phyloP scores from a whole-genome alignment of 345 rosid species.

The Isatis tinctoria region DNA sequence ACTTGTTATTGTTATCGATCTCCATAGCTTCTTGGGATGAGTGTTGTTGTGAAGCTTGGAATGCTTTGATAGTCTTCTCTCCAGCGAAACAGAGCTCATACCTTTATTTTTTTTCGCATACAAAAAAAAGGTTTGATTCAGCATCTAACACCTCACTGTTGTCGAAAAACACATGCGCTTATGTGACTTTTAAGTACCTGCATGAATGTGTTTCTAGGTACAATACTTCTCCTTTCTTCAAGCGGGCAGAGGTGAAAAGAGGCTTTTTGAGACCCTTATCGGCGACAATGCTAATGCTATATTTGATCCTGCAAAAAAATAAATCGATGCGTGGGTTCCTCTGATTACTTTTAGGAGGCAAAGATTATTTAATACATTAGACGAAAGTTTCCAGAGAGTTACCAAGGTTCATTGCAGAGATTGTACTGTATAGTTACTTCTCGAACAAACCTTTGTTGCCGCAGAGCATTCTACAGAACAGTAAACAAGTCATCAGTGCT shows the following conservation, averaged over 20 bases:
- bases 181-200: slow-evolving; percentile 51
- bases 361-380: slow-evolving; percentile 1
- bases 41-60: slow-evolving; percentile 44
- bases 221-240: slow-evolving; percentile 97
- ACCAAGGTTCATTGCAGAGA: slow-evolving; percentile 99
- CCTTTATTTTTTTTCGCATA: slow-evolving; percentile 42
- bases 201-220: slow-evolving; percentile 93
- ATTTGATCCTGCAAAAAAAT: slow-evolving; percentile 66
- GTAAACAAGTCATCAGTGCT: slow-evolving; percentile 14
- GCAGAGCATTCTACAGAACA: slow-evolving; percentile 73
- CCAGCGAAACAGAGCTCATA: slow-evolving; percentile 92
- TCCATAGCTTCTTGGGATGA: slow-evolving; percentile 52
- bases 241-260: slow-evolving; percentile 90
- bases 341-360: neutral
- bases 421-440: slow-evolving; percentile 99
- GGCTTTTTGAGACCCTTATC: slow-evolving; percentile 98
- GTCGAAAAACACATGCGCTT: neutral
- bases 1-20: slow-evolving; percentile 38
- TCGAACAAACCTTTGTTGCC: slow-evolving; percentile 96
- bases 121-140: neutral
- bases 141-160: neutral
- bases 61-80: slow-evolving; percentile 73
- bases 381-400: slow-evolving; percentile 15
- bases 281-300: slow-evolving; percentile 92
- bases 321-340: neutral